Percentiles rank a stretch among this genome's conserved stretches.
phyloP scores from a whole-genome alignment of 2,329 filamentous ascomycete species.

The Neofusicoccum laricinum region DNA sequence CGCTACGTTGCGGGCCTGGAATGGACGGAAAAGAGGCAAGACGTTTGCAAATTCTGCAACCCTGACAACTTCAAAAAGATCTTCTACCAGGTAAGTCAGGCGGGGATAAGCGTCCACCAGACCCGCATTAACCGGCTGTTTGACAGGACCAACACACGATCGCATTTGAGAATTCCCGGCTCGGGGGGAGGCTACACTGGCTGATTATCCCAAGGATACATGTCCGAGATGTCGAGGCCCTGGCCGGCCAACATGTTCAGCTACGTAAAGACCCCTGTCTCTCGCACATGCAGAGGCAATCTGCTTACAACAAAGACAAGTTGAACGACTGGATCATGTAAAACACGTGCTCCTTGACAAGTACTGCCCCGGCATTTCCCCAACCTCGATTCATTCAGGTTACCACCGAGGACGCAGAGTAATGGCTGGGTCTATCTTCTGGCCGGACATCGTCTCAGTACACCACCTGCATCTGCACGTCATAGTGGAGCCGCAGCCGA shows the following conservation, averaged over 20 bases:
- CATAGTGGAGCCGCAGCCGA: neutral
- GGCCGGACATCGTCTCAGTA: neutral
- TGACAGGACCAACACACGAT: neutral
- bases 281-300: no score
- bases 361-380: neutral
- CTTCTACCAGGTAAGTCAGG: neutral
- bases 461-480: neutral
- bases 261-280: neutral
- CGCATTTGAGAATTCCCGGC: neutral
- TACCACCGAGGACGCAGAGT: neutral
- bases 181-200: neutral
- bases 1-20: neutral
- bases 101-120: no score
- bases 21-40: neutral
- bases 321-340: neutral
- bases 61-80: neutral
- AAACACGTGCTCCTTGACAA: neutral
- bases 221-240: neutral
- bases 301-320: no score
- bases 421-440: neutral
- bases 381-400: neutral
- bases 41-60: neutral
- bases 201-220: neutral
- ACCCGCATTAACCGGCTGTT: neutral
- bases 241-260: neutral